Conservation (phyloP, 2,329 filamentous ascomycete genomes). For the Akanthomyces lecanii region DNA sequence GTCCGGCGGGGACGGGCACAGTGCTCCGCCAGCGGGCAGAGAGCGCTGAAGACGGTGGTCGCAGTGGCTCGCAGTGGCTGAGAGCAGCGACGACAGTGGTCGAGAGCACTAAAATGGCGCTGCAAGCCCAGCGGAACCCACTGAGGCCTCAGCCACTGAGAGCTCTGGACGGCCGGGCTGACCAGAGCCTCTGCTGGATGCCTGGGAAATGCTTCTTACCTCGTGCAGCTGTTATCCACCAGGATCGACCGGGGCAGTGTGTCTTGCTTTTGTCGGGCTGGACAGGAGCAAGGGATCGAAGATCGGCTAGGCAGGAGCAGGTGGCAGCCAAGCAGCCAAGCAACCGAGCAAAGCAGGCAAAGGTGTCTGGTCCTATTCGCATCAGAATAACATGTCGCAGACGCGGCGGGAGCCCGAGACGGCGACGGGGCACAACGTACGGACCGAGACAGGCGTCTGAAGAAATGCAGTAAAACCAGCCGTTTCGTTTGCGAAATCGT, state of each 20-base stretch:
- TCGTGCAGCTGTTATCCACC: slow-evolving; percentile 23
- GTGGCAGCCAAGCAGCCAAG: neutral
- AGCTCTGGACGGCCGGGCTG: neutral
- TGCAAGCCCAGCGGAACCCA: neutral
- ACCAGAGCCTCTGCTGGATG: neutral
- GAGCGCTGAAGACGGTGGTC: neutral
- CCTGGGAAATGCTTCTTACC: neutral
- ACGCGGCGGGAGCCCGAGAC: slow-evolving; percentile 2
- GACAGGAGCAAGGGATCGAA: slow-evolving; percentile 11
- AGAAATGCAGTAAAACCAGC: too few relatives aligned
- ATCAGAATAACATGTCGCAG: slow-evolving; percentile 3
- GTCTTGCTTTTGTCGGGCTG: slow-evolving; percentile 15
- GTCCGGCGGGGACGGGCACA: neutral
- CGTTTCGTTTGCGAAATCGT: too few relatives aligned
- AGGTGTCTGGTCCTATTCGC: neutral
- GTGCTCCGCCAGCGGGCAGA: neutral
- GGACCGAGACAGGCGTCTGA: neutral
- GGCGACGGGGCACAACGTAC: neutral
- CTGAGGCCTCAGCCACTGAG: slow-evolving; percentile 5
- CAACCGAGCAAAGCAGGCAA: too few relatives aligned
- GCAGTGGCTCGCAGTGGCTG: neutral
- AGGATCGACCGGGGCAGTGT: slow-evolving; percentile 25
- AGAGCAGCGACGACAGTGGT: neutral
- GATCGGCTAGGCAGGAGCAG: neutral
- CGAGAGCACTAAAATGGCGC: neutral